phyloP scores from a whole-genome alignment of 2,329 filamentous ascomycete species.

The Claviceps digitariae region DNA sequence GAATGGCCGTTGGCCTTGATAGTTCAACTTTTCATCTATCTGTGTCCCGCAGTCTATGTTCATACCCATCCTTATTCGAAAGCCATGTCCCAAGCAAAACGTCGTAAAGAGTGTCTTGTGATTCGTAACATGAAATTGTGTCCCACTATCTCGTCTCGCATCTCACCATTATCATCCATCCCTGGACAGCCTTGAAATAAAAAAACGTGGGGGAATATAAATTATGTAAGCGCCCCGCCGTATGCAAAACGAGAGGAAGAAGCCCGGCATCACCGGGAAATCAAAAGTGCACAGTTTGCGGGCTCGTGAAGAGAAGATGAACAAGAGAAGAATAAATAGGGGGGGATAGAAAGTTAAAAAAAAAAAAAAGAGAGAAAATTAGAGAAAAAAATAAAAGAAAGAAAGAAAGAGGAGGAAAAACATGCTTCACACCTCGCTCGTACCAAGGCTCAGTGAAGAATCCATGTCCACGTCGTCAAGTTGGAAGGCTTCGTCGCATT shows the following conservation, averaged over 20 bases:
- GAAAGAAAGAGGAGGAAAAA: neutral
- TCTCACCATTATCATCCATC: neutral
- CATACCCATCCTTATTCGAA: neutral
- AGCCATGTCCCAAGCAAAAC: neutral
- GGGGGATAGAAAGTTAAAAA: no score
- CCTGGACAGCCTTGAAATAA: neutral
- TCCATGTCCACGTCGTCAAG: neutral
- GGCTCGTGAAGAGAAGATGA: neutral
- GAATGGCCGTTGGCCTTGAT: neutral
- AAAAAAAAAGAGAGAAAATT: neutral
- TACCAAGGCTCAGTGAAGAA: neutral
- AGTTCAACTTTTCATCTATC: neutral
- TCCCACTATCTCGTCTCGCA: neutral
- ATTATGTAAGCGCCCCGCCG: slow-evolving; percentile 1
- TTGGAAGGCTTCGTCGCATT: neutral
- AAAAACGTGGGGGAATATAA: slow-evolving; percentile 1
- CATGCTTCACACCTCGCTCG: neutral
- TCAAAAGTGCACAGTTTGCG: no score
- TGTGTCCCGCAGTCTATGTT: neutral
- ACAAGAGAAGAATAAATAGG: neutral
- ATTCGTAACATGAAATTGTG: neutral
- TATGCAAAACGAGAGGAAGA: neutral
- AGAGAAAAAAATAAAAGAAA: neutral
- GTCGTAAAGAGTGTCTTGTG: neutral
- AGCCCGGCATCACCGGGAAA: no score